These are phyloP conservation scores for Sinapis alba DNA, from an alignment of 441 rosid genomes.

Conservation along the genomic window DNA sequence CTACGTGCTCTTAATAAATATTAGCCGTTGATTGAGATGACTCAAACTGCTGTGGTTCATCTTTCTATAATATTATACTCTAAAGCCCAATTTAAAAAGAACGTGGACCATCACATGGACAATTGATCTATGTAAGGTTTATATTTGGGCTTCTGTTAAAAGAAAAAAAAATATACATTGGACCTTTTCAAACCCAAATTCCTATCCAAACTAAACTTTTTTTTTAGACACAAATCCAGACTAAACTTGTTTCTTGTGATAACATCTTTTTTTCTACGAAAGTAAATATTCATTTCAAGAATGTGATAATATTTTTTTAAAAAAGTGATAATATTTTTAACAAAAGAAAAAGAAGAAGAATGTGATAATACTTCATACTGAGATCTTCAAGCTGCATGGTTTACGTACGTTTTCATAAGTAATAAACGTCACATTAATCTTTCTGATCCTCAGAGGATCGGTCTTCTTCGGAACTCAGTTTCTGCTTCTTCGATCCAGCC, in stretches of 20 bases:
- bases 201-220: background rate
- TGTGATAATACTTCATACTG: background rate
- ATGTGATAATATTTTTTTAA: no score
- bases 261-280: background rate
- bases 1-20: background rate
- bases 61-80: background rate
- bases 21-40: slow-evolving; percentile 7
- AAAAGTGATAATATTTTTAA: no score
- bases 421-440: background rate
- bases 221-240: no score
- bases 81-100: background rate
- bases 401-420: background rate
- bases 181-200: background rate
- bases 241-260: background rate
- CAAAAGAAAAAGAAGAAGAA: background rate
- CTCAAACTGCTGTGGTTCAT: background rate
- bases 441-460: background rate
- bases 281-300: background rate
- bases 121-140: background rate
- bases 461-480: background rate
- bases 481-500: background rate
- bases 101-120: background rate
- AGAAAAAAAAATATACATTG: background rate
- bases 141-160: background rate
- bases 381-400: background rate